Evolutionary conservation across 2,329 filamentous ascomycete species (phyloP), one percentile per base, ranked within the genome.

Genomic region (Neofusicoccum laricinum): DNA sequence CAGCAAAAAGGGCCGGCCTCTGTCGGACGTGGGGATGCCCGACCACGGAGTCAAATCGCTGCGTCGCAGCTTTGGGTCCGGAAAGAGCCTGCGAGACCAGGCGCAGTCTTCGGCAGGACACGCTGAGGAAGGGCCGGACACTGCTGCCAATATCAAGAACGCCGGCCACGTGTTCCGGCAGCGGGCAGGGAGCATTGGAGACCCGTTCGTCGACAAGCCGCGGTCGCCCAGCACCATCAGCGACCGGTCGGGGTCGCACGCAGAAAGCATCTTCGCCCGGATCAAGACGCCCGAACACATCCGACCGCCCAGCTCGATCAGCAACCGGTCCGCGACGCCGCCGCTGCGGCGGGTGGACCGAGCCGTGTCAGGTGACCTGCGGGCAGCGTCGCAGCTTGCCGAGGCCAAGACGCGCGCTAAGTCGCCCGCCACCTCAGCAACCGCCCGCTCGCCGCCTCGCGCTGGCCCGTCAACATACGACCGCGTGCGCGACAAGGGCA

Each of bases 401-500:
- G 79, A 80, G 74, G 76, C 77, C 78, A 71, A 41, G 46, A 36
- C 59, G 50, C 51, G 38, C 46, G 50, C 64, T 36, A 58, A 41
- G 41, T 41, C 51, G 11, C 34, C 43, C 32, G 71, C 72, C 67
- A 73, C 72, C 66, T 71, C 73, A 71, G 72, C 72, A 70, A 74
- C 77, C 69, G 75, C 77, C 71, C 73, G 78, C 66, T 40, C 58
- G 32, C 32, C 43, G 30, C n/a, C 58, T 25, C 34, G 14, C 21
- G 80, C 80, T 66, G 79, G 77, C 71, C 85, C 83, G 72, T 84
- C 84, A 70, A 84, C 80, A 71, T 86, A 87, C 81, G 90, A 89
- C 75, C 91, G 92, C 72, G 85, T 92, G 79, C 90, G 89, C 78
- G 93, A 94, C 81, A 92, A 93, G 85, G 90, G 91, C 82, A 93